A percentile compares a stretch with the other conserved stretches of the same genome.
phyloP scores from a whole-genome alignment of 1,284 basidiomycete species.

The Tilletia setariae region DNA sequence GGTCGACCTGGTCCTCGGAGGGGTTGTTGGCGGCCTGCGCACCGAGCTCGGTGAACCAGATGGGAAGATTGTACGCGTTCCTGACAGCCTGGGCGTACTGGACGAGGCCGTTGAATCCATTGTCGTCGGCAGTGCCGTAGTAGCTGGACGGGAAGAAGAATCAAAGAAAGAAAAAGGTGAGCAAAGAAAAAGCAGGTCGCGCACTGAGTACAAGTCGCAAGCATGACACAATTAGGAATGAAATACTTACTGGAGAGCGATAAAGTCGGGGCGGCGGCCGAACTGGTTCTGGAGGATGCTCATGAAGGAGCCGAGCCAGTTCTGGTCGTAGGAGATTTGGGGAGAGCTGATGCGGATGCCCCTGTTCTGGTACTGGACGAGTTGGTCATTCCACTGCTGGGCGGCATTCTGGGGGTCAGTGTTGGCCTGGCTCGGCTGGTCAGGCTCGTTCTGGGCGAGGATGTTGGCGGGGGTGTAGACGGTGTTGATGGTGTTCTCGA shows the following conservation, averaged over 20 bases:
- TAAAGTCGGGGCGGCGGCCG: conserved; percentile 4
- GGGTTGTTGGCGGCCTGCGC: neutral
- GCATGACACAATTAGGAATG: too few species aligned
- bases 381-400: neutral
- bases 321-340: conserved; percentile 6
- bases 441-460: conserved; percentile 8
- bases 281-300: conserved; percentile 3
- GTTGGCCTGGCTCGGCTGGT: conserved; percentile 6
- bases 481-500: neutral
- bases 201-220: too few species aligned
- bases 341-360: neutral
- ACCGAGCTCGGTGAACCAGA: conserved; percentile 12
- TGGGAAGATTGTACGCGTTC: neutral
- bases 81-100: neutral
- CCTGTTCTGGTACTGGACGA: conserved; percentile 1
- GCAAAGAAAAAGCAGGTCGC: too few species aligned
- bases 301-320: conserved; percentile 14
- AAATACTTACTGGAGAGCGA: conserved; percentile 6
- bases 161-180: too few species aligned
- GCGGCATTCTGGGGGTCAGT: neutral
- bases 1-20: neutral
- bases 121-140: conserved; percentile 6
- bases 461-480: conserved; percentile 3
- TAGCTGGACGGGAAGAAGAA: neutral
- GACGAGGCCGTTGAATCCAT: neutral